These are phyloP conservation scores for Lactarius trivialis DNA, from an alignment of 768 basidiomycete species.

Conservation along the genomic window DNA sequence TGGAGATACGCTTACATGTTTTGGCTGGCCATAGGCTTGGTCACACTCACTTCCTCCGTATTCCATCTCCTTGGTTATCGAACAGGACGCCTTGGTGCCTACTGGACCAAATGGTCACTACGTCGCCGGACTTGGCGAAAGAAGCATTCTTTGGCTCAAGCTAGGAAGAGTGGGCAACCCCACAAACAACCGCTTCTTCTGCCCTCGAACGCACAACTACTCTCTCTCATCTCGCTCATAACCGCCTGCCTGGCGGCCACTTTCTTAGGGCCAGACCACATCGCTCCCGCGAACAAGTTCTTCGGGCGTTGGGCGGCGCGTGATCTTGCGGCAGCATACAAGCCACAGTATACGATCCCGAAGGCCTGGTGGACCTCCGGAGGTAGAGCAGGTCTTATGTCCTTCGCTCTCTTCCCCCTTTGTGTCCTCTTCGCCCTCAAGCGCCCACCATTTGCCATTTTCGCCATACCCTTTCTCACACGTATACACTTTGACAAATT, in stretches of 20 bases:
- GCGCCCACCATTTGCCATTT: constrained; percentile 62
- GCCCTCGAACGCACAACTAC: constrained; percentile 59
- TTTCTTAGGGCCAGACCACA: constrained; percentile 64
- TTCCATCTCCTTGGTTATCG: constrained; percentile 39
- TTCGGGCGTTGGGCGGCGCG: constrained; percentile 29
- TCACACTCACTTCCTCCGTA: constrained; percentile 37
- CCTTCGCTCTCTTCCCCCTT: constrained; percentile 66
- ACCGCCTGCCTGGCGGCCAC: constrained; percentile 39
- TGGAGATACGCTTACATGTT: constrained; percentile 53
- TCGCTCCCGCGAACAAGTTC: constrained; percentile 43
- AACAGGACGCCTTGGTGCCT: constrained; percentile 41
- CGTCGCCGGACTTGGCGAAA: constrained; percentile 54
- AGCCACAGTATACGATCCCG: constrained; percentile 52
- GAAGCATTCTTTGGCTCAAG: constrained; percentile 35
- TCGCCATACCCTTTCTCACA: constrained; percentile 53
- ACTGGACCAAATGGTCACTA: constrained; percentile 53
- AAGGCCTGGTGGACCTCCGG: constrained; percentile 70
- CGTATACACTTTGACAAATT: constrained; percentile 75
- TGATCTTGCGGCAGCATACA: constrained; percentile 33
- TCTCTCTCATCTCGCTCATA: constrained; percentile 42
- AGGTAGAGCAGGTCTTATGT: constrained; percentile 59
- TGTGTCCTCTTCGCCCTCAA: constrained; percentile 67
- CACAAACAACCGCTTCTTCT: constrained; percentile 41
- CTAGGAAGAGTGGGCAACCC: constrained; percentile 30
- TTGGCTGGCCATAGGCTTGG: constrained; percentile 46